phyloP scores from a whole-genome alignment of 176 grass and related monocot species.

The Carex cristatella region DNA sequence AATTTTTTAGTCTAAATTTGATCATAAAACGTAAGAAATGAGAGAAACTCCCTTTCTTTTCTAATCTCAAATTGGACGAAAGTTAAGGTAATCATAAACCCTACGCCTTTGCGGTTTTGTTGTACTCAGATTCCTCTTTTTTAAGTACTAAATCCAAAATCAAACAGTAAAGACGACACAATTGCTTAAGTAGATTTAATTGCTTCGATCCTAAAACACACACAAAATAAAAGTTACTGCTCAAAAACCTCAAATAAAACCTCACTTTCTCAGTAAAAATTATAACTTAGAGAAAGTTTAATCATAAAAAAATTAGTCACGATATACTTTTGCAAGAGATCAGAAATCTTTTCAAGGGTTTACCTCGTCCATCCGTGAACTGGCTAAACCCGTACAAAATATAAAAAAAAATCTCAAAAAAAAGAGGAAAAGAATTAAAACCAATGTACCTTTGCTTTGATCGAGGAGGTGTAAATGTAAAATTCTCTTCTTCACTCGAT shows the following conservation, averaged over 20 bases:
- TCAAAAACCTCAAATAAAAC: background rate
- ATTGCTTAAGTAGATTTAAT: background rate
- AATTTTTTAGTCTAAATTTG: background rate
- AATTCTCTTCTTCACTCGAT: background rate
- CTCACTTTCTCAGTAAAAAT: background rate
- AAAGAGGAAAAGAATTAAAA: background rate
- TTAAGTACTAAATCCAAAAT: background rate
- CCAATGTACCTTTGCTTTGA: conserved; percentile 11
- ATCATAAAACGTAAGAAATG: background rate
- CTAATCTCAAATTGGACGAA: background rate
- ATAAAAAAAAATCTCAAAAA: background rate
- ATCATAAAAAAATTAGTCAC: background rate
- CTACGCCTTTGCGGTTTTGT: background rate
- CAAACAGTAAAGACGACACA: background rate
- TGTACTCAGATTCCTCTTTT: background rate
- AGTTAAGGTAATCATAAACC: background rate
- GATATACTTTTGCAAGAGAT: background rate
- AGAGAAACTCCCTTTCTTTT: background rate
- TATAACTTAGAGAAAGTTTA: background rate
- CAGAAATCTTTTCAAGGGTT: background rate
- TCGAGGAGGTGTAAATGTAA: background rate
- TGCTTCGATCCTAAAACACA: background rate
- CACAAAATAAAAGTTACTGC: background rate
- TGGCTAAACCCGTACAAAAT: background rate
- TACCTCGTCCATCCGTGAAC: background rate